Base-by-base conservation (phyloP, 257 asterid genomes). In the Echites panduratus region DNA sequence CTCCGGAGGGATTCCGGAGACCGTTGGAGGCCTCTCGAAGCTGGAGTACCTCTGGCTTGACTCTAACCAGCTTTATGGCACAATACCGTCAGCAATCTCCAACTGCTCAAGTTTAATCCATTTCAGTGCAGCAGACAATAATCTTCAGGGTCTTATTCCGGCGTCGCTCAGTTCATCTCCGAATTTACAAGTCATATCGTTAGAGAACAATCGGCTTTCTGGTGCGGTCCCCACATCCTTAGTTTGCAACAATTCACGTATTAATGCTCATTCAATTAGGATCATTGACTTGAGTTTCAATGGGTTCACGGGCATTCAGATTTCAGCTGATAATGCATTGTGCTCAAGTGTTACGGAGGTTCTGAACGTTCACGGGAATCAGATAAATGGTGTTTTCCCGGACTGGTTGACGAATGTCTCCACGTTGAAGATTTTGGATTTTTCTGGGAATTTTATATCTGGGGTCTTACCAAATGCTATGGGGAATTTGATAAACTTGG, bases 291-390 rank as follows among this genome's bases (percentile, higher is more conserved):
- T 91, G 79, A 89, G 97, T 63, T 82, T 83, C 68, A 91, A 91
- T 83, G 82, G 78, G 72, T 84, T 91, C 95, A 89, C 95, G 91
- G 88, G 95, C 41, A 76, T 91, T 59, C 87, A 66, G 45, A 47
- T 32, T 41, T 29, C 70, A 62, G 67, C 70, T 62, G 61, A 52
- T 71, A 84, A 79, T 11, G 69, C 83, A 47, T 72, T 3, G 54
- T 87, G 91, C 74, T 80, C 68, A 4, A 84, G 95, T 72, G 84
- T 78, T 27, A 58, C 86, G 49, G 88, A 91, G 76, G 89, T 78
- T 45, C 75, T 91, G 12, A 86, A 85, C 76, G 86, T 91, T 86
- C 93, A 88, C 87, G 90, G 76, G 88, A 91, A 91, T 84, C 88
- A 82, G 81, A 91, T 91, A 72, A 80, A 75, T 66, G 88, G 86